Evolutionary conservation across 495 filamentous ascomycete species (phyloP).

Genomic region (Podospora fimiseda): DNA sequence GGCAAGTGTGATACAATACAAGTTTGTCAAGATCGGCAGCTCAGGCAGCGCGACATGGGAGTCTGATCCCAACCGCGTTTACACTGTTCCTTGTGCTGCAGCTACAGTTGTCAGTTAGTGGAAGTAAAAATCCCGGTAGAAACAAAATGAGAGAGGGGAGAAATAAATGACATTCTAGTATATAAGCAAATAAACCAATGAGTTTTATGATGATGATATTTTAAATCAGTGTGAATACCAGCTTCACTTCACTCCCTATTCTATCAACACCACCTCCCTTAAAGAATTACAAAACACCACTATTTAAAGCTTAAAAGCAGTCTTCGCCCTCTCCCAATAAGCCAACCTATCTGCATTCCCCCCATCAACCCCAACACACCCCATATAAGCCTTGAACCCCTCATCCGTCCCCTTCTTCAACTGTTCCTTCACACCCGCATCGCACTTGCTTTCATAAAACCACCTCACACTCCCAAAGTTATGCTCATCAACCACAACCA

Average conservation of each 20-base stretch:
- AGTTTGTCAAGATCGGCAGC: constrained; percentile 56
- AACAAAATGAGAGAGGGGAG: neutral
- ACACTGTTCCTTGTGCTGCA: constrained; percentile 43
- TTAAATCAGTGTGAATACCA: no score
- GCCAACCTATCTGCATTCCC: constrained; percentile 42
- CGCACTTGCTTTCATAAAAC: constrained; percentile 66
- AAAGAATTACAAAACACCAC: neutral
- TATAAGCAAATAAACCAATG: no score
- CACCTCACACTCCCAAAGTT: constrained; percentile 72
- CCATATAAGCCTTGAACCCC: constrained; percentile 59
- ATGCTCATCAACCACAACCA: constrained; percentile 54
- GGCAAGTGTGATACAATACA: constrained; percentile 54
- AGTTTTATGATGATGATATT: neutral
- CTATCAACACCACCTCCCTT: neutral
- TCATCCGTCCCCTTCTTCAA: constrained; percentile 47
- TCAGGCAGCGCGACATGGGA: constrained; percentile 58
- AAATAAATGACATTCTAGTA: neutral
- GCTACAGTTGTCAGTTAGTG: constrained; percentile 15
- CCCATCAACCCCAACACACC: constrained; percentile 53
- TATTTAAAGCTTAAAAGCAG: constrained; percentile 33
- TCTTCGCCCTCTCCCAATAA: constrained; percentile 51
- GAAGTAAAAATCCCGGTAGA: constrained; percentile 5
- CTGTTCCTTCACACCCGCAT: constrained; percentile 30
- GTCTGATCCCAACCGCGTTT: constrained; percentile 54
- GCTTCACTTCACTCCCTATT: no score